These are phyloP conservation scores for Apodospora peruviana DNA, from an alignment of 495 filamentous ascomycete species.

Conservation along the genomic window DNA sequence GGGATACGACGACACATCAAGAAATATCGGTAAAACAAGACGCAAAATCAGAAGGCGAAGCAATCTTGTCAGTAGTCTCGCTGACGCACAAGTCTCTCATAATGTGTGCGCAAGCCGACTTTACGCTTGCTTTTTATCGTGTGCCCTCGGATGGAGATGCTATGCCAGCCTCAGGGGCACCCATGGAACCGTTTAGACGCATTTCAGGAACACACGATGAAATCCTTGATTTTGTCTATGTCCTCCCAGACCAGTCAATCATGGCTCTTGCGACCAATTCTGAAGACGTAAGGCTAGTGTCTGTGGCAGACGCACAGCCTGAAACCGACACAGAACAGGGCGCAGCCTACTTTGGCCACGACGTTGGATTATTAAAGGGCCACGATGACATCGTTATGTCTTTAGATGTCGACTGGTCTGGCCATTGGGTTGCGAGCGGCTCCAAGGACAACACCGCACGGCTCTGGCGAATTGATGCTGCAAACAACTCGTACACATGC, in stretches of 20 bases:
- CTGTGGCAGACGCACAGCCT: slow-evolving; percentile 33
- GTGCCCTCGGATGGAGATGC: slow-evolving; percentile 23
- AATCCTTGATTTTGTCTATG: slow-evolving; percentile 85
- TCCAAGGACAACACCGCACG: slow-evolving; percentile 94
- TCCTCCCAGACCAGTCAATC: slow-evolving; percentile 70
- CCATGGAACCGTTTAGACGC: slow-evolving; percentile 51
- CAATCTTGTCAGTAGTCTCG: slow-evolving; percentile 67
- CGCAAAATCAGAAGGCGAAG: slow-evolving; percentile 63
- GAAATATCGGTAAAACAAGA: slow-evolving; percentile 74
- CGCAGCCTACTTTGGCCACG: slow-evolving; percentile 72
- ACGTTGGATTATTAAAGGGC: slow-evolving; percentile 76
- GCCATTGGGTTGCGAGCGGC: slow-evolving; percentile 91
- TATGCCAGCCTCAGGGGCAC: slow-evolving; percentile 19
- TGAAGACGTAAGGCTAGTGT: slow-evolving; percentile 84
- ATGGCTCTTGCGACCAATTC: slow-evolving; percentile 93
- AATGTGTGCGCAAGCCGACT: slow-evolving; percentile 82
- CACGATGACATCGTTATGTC: slow-evolving; percentile 96
- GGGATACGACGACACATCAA: slow-evolving; percentile 66
- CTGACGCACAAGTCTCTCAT: slow-evolving; percentile 56
- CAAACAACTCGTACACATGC: slow-evolving; percentile 66
- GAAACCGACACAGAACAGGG: slow-evolving; percentile 28
- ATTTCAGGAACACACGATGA: slow-evolving; percentile 97
- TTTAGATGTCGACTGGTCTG: slow-evolving; percentile 90
- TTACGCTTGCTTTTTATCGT: slow-evolving; percentile 75
- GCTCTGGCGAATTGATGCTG: slow-evolving; percentile 83